Evolutionary conservation across 2,329 filamentous ascomycete species (phyloP), one percentile per base, ranked within the genome.

Genomic region (Coniochaeta sp.): DNA sequence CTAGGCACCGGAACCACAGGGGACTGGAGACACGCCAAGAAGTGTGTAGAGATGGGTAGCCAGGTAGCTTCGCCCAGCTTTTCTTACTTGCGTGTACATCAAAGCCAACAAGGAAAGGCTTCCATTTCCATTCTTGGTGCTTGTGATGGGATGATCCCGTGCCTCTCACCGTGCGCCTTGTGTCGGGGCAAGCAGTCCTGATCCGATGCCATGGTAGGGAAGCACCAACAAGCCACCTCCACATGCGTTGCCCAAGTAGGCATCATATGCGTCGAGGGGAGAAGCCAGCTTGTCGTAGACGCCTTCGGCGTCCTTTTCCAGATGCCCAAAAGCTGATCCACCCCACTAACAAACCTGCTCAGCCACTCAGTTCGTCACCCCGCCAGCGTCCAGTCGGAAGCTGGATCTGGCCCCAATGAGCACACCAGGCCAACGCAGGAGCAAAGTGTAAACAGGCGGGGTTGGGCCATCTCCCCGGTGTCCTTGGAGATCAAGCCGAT

Each of bases 171-270:
- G 43, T 47, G 43, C 43, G 43, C 43, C 19, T n/a, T 11, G 40
- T 22, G 34, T 38, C 34, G 4, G 11, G 34, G 34, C 34, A 38
- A 38, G n/a, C 40, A n/a, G 14, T 26, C 11, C 16, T 52, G 47
- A 52, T 52, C 47, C 47, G 47, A 52, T n/a, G 16, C 47, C 47
- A 52, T 52, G 47, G 47, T 52, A 52, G 24, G 47, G 47, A 52
- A 31, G 28, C 47, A 52, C 47, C 47, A 52, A 52, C 47, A 6
- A 52, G 16, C 22, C 47, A 52, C 12, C 47, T 24, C 43, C 43
- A 43, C 38, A n/a, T n/a, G 16, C 38, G 17, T 43, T 17, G 2
- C 19, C 40, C 22, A 2, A 11, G 19, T 14, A 12, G 19, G n/a
- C 43, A 47, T 47, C 43, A 2, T 19, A 8, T 43, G 5, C 40